phyloP scores from a whole-genome alignment of 2,329 filamentous ascomycete species.

The Fusarium sp. region DNA sequence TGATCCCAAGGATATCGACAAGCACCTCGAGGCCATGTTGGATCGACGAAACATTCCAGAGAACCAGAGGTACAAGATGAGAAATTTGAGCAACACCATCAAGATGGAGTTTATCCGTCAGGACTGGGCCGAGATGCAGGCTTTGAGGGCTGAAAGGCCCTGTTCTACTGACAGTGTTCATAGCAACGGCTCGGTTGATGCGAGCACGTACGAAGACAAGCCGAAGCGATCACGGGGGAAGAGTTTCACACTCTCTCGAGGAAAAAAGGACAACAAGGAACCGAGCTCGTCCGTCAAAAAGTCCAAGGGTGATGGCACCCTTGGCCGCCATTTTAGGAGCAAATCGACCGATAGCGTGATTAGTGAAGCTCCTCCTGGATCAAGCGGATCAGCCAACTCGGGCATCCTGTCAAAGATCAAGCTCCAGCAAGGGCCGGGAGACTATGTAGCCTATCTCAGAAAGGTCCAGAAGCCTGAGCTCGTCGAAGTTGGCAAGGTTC shows the following conservation, averaged over 20 bases:
- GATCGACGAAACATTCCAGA: conserved; percentile 94
- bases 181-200: conserved; percentile 48
- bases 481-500: conserved; percentile 93
- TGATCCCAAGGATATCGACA: conserved; percentile 65
- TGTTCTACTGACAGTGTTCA: conserved; percentile 58
- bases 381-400: conserved; percentile 64
- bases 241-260: conserved; percentile 81
- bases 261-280: conserved; percentile 69
- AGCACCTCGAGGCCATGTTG: conserved; percentile 71
- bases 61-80: conserved; percentile 94
- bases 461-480: conserved; percentile 83
- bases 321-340: conserved; percentile 73
- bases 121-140: conserved; percentile 78
- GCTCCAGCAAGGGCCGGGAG: conserved; percentile 77
- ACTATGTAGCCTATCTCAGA: conserved; percentile 87
- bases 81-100: conserved; percentile 85
- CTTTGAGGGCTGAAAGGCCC: conserved; percentile 57
- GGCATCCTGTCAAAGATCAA: conserved; percentile 75
- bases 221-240: conserved; percentile 58
- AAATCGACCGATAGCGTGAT: conserved; percentile 79
- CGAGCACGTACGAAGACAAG: conserved; percentile 58
- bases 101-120: conserved; percentile 96
- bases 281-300: conserved; percentile 79
- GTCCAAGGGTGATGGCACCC: conserved; percentile 71
- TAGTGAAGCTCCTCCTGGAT: conserved; percentile 65